Percentiles rank a stretch among this genome's conserved stretches.
phyloP scores from a whole-genome alignment of 1,284 basidiomycete genomes.

The Rhizopogon parksii region DNA sequence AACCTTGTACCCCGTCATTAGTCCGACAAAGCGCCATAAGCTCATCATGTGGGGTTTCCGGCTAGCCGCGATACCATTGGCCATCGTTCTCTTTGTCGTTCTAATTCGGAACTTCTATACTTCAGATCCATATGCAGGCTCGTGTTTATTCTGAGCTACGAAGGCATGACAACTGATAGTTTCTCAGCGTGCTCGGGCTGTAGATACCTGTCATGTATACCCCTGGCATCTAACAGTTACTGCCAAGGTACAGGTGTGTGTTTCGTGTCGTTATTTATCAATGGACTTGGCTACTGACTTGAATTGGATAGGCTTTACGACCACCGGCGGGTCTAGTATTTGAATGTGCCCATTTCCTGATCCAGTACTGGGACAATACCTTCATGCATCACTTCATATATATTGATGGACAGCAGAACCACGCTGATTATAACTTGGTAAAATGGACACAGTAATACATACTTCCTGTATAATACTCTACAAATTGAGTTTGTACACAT shows the following conservation, averaged over 20 bases:
- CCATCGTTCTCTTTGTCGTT: conserved; percentile 76
- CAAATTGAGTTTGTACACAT: too few relatives aligned
- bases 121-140: conserved; percentile 72
- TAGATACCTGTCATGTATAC: conserved; percentile 84
- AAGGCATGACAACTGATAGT: conserved; percentile 5
- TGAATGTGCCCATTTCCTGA: conserved; percentile 6
- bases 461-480: too few relatives aligned
- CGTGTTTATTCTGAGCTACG: neutral
- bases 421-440: neutral
- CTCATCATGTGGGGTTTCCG: conserved; percentile 73
- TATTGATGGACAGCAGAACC: neutral
- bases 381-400: neutral
- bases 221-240: conserved; percentile 67
- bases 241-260: conserved; percentile 61
- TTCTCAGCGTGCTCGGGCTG: conserved; percentile 78
- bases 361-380: neutral
- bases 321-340: conserved; percentile 26
- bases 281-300: conserved; percentile 7
- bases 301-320: conserved; percentile 20
- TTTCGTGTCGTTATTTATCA: neutral
- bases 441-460: too few relatives aligned
- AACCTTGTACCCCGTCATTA: conserved; percentile 87
- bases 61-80: conserved; percentile 65
- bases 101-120: conserved; percentile 88
- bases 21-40: conserved; percentile 65